Conservation (phyloP, 805 yeast species). For the Saccharomycopsis capsularis region DNA sequence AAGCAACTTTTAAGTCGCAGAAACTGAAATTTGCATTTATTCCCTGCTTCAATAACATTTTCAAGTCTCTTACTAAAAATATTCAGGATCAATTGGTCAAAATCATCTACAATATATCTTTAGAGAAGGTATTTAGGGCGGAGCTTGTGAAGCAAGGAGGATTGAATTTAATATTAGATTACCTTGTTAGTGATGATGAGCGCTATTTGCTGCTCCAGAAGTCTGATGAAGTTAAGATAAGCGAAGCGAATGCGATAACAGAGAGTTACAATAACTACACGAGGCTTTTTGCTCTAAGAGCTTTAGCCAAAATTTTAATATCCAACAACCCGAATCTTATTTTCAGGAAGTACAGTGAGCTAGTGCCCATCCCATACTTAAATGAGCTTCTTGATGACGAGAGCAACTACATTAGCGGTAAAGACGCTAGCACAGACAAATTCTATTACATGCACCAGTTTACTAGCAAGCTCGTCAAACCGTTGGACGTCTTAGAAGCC, state of each 20-base stretch:
- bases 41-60: conserved; percentile 20
- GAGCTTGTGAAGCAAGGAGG: conserved; percentile 44
- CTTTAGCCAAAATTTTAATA: conserved; percentile 40
- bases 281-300: conserved; percentile 33
- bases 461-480: conserved; percentile 20
- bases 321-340: conserved; percentile 37
- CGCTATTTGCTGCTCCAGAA: conserved; percentile 25
- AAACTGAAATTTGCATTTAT: conserved; percentile 9
- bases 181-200: conserved; percentile 31
- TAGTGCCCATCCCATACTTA: conserved; percentile 42
- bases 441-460: conserved; percentile 1
- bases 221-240: conserved; percentile 24
- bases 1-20: not conserved
- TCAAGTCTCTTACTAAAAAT: conserved; percentile 22
- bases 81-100: conserved; percentile 29
- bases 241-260: not conserved
- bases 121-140: conserved; percentile 26
- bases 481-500: conserved; percentile 38
- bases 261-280: conserved; percentile 13
- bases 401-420: conserved; percentile 13
- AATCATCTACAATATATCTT: conserved; percentile 33
- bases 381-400: conserved; percentile 41
- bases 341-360: conserved; percentile 34
- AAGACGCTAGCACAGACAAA: not conserved
- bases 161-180: conserved; percentile 34